Conservation (phyloP, 176 grass and related monocot species). For the Rhynchospora tenuis region DNA sequence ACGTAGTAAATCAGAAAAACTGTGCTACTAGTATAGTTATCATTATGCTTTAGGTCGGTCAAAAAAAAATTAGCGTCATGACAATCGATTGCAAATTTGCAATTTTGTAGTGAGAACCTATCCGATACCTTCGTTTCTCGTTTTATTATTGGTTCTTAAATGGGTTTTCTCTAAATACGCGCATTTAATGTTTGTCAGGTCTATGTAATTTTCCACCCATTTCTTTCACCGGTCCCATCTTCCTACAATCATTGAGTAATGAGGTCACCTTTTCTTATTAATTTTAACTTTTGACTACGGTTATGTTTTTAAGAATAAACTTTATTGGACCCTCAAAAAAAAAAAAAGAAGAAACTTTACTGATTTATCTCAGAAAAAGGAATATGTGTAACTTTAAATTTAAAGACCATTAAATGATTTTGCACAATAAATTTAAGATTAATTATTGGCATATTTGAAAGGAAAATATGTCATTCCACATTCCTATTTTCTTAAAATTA, state of each 20-base stretch:
- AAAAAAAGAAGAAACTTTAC: background rate
- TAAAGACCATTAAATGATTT: background rate
- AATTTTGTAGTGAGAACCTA: background rate
- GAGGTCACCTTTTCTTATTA: background rate
- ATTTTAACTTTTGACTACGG: background rate
- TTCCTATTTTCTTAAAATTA: background rate
- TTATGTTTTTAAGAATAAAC: background rate
- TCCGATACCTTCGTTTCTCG: background rate
- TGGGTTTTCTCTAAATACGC: background rate
- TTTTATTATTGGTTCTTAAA: background rate
- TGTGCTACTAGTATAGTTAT: background rate
- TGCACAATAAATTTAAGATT: background rate
- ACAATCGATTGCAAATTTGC: background rate
- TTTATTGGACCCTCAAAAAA: no score
- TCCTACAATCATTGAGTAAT: constrained; percentile 21
- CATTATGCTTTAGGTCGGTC: background rate
- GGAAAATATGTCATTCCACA: background rate
- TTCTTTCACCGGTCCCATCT: constrained; percentile 24
- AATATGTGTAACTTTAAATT: background rate
- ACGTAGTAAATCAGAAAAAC: background rate
- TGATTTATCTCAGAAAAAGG: background rate
- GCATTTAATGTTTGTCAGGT: constrained; percentile 8
- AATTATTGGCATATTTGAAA: background rate
- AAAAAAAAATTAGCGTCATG: background rate
- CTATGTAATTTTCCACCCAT: constrained; percentile 7